Base-by-base conservation (phyloP, 192 early-diverging fungal species). In the Linderina pennispora region DNA sequence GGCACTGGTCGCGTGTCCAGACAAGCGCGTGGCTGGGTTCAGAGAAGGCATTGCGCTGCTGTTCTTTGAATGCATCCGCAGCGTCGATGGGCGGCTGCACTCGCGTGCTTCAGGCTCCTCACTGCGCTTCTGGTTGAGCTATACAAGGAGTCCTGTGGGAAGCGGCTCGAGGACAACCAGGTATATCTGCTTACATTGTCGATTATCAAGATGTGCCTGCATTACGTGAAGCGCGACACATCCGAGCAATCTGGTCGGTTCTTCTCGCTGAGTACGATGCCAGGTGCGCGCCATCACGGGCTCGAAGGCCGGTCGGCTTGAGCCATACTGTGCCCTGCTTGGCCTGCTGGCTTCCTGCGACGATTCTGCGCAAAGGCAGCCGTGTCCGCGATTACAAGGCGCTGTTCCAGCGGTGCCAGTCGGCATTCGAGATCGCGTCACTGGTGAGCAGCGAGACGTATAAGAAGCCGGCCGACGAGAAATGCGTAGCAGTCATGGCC, bases 11-110 rank as follows among this genome's bases (percentile, higher is more conserved):
- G 58, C 58, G 24, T 63, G 59, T 28, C 25, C 64, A 2, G 14
- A 40, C 1, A 28, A 40, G 1, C 52, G 75, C 9, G 53, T 65
- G 25, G 67, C 58, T 22, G 61, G 64, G 5, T 88, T 81, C 63
- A 58, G 69, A 1, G 86, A 95, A 32, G 91, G 91, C 19, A 49
- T 94, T 38, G 76, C 84, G 2, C 75, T 91, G 48, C 43, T 97
- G 36, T 84, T 87, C 41, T 88, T 86, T 55, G 92, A 98, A 50
- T 77, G 81, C 22, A 76, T 91, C 54, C 89, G 93, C 54, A 69
- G 72, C 50, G 80, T 83, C 43, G 64, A 77, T 0, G 41, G 67
- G 14, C 62, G 60, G 35, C 36, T 87, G 34, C 79, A 85, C 56
- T 86, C 82, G 4, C 58, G 73, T 13, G 63, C 78, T 1, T 32